Evolutionary conservation across 108 stramenopile genomes (phyloP).

Genomic region (Pseudonitzschia pungens): DNA sequence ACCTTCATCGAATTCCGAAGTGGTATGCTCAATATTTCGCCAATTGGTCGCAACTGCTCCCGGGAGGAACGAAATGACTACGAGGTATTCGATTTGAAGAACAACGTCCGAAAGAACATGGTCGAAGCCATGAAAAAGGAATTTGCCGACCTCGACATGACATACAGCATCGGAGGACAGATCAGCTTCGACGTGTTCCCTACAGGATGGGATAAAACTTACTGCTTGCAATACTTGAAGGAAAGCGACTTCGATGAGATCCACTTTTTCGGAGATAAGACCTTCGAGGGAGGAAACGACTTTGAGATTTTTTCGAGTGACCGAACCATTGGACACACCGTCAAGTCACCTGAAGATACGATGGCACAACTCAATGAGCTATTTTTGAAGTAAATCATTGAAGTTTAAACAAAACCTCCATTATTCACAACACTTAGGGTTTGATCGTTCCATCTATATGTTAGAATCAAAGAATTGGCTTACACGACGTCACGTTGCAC

Average conservation of each 20-base stretch:
- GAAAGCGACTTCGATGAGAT: constrained; percentile 94
- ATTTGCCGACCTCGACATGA: constrained; percentile 89
- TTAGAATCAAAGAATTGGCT: too few relatives aligned
- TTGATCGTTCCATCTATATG: too few relatives aligned
- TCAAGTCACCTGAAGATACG: constrained; percentile 95
- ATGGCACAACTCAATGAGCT: constrained; percentile 89
- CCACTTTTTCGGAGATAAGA: constrained; percentile 99
- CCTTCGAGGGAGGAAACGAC: constrained; percentile 98
- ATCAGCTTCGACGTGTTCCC: constrained; percentile 99
- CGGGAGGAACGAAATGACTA: constrained; percentile 97
- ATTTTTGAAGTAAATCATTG: constrained; percentile 44
- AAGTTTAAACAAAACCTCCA: not conserved
- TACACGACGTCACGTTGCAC: too few relatives aligned
- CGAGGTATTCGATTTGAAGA: constrained; percentile 91
- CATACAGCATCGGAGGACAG: constrained; percentile 97
- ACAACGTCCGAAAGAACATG: constrained; percentile 88
- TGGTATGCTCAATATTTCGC: constrained; percentile 99
- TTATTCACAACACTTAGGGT: too few relatives aligned
- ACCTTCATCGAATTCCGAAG: constrained; percentile 99
- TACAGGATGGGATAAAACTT: constrained; percentile 99
- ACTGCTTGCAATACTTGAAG: constrained; percentile 87
- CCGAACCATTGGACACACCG: constrained; percentile 95
- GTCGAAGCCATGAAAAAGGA: constrained; percentile 91
- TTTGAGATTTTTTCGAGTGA: constrained; percentile 94
- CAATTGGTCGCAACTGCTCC: constrained; percentile 98